Conservation (phyloP, 257 asterid genomes). For the Nicotiana benthamiana region DNA sequence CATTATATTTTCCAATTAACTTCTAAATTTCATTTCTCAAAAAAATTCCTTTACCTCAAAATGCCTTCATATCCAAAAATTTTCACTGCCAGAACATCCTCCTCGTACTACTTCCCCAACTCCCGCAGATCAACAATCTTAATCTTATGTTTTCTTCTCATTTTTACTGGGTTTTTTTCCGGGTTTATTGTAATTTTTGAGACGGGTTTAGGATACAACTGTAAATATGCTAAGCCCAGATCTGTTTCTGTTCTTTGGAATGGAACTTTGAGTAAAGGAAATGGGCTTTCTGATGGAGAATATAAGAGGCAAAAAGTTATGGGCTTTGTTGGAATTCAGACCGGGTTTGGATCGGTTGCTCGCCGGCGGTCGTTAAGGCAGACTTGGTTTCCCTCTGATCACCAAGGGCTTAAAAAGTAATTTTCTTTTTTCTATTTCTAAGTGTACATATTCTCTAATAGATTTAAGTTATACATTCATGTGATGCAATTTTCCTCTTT, state of each 20-base stretch:
- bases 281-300: slow-evolving; percentile 36
- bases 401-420: slow-evolving; percentile 65
- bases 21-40: neutral
- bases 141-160: slow-evolving; percentile 34
- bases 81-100: slow-evolving; percentile 48
- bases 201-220: slow-evolving; percentile 22
- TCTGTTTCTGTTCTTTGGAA: slow-evolving; percentile 5
- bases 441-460: neutral
- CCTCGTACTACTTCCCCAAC: slow-evolving; percentile 10
- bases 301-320: slow-evolving; percentile 67
- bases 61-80: slow-evolving; percentile 82
- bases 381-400: slow-evolving; percentile 97
- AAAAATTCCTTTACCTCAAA: neutral
- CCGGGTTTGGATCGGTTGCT: slow-evolving; percentile 81
- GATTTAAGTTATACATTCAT: too few species aligned
- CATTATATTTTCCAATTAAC: too few species aligned
- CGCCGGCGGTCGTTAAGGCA: slow-evolving; percentile 65
- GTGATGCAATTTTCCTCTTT: too few species aligned
- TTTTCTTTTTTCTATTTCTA: neutral
- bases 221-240: neutral
- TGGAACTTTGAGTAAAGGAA: slow-evolving; percentile 30
- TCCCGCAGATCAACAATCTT: slow-evolving; percentile 42
- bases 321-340: slow-evolving; percentile 94
- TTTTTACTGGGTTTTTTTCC: slow-evolving; percentile 43
- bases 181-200: slow-evolving; percentile 40